Evolutionary conservation across 164 flowering plant species (phyloP).

Genomic region (Santalum album): DNA sequence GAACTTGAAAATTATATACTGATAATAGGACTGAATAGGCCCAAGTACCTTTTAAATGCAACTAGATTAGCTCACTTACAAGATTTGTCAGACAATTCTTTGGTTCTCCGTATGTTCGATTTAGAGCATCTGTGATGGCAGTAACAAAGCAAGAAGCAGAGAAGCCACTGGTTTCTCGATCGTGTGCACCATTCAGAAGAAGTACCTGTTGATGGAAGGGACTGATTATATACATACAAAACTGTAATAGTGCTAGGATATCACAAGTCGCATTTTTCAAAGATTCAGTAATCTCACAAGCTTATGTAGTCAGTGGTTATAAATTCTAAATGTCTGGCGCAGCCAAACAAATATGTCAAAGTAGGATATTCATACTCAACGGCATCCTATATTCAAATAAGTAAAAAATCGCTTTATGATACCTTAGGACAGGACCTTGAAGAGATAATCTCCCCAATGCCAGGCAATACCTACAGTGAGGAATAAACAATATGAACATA

Average conservation of each 20-base stretch:
- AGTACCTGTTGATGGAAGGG: slow-evolving; percentile 47
- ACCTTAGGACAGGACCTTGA: slow-evolving; percentile 88
- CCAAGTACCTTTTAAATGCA: neutral
- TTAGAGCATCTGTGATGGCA: slow-evolving; percentile 88
- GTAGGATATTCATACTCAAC: neutral
- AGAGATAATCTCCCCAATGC: slow-evolving; percentile 79
- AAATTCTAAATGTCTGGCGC: no score
- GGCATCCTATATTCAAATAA: neutral
- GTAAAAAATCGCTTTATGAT: neutral
- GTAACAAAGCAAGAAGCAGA: slow-evolving; percentile 79
- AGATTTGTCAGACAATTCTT: slow-evolving; percentile 48
- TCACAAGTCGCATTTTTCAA: neutral
- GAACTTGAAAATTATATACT: neutral
- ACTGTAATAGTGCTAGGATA: neutral
- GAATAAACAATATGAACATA: slow-evolving; percentile 8
- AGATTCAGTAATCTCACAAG: neutral
- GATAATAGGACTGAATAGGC: no score
- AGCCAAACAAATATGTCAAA: no score
- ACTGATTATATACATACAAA: neutral
- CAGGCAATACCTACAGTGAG: slow-evolving; percentile 60
- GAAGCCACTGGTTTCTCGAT: slow-evolving; percentile 79
- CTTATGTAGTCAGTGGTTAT: no score
- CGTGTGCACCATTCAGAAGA: slow-evolving; percentile 79
- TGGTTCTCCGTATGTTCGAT: slow-evolving; percentile 70
- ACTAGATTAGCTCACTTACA: slow-evolving; percentile 36